Base-by-base conservation (phyloP, 192 early-diverging fungal genomes). In the Pilaira anomala region DNA sequence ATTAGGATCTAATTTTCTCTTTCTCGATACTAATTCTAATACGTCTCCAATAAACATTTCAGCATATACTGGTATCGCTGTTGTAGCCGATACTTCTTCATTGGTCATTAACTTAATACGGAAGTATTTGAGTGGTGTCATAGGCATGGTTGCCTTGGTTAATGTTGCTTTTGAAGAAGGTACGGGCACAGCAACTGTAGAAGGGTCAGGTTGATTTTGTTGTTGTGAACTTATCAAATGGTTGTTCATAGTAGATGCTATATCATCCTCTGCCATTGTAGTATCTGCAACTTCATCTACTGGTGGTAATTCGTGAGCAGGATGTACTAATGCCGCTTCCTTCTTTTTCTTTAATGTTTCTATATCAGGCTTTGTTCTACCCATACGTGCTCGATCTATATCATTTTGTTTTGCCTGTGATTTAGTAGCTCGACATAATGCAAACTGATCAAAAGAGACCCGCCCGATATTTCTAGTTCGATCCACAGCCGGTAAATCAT, bases 401-500 rank as follows among this genome's bases (percentile, higher is more conserved):
- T 77, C 67, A 56, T 79, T 79, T 48, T 72, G 70, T 62, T 69
- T 76, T 13, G 69, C 75, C 81, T 95, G 88, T 7, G 83, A 83
- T 9, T 88, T 82, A 3, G 85, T 84, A 0, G 92, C 91, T 65
- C 83, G 71, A 62, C 89, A 93, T 25, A 99, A 68, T 26, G 93
- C 95, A 86, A 97, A 94, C 65, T 91, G 88, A 72, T 96, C 90
- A 76, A 92, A 94, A 0, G 85, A 84, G 69, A 94, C 92, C 56
- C 87, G 85, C 21, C 89, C 81, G 61, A 98, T 94, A 57, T 86
- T 91, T 14, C 91, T 72, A 11, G 85, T 86, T 63, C 94, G 85
- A 60, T 99, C 97, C 60, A 96, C 79, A 9, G 92, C 97, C 39
- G 95, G 95, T 69, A 99, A 88, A 73, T 99, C 94, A 33, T 97